phyloP scores from a whole-genome alignment of 192 early-diverging fungal genomes.

The Entomortierella beljakovae region DNA sequence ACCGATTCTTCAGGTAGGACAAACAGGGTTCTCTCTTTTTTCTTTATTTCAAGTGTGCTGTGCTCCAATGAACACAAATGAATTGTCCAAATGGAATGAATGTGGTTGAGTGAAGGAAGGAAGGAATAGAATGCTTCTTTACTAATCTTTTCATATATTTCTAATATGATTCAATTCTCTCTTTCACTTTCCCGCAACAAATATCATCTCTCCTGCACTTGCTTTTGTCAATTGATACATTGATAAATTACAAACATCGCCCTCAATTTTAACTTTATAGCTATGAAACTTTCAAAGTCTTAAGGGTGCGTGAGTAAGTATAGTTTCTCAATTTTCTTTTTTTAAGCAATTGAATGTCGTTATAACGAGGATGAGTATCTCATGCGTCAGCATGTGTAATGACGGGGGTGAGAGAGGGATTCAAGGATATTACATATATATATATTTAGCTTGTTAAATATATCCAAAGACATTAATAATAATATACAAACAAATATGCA shows the following conservation, averaged over 20 bases:
- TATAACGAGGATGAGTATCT: no score
- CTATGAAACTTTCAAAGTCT: conserved; percentile 50
- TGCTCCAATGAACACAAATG: conserved; percentile 3
- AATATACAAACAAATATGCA: no score
- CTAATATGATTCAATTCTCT: not conserved
- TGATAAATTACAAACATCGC: no score
- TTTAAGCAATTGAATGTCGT: no score
- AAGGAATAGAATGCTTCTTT: not conserved
- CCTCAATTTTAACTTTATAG: conserved; percentile 2
- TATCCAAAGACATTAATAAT: no score
- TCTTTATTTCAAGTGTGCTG: no score
- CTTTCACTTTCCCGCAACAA: not conserved
- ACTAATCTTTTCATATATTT: not conserved
- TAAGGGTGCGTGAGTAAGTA: conserved; percentile 49
- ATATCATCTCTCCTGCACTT: not conserved
- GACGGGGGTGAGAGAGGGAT: no score
- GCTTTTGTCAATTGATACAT: not conserved
- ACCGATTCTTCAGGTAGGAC: conserved; percentile 51
- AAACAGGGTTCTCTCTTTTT: no score
- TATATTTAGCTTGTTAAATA: no score
- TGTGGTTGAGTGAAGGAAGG: conserved; percentile 3
- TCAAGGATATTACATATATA: no score
- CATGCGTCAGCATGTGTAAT: no score
- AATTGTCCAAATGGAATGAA: not conserved
- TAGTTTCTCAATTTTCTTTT: conserved; percentile 3